These are phyloP conservation scores for Dactylella cylindrospora DNA, from an alignment of 2,329 filamentous ascomycete species.

Conservation along the genomic window DNA sequence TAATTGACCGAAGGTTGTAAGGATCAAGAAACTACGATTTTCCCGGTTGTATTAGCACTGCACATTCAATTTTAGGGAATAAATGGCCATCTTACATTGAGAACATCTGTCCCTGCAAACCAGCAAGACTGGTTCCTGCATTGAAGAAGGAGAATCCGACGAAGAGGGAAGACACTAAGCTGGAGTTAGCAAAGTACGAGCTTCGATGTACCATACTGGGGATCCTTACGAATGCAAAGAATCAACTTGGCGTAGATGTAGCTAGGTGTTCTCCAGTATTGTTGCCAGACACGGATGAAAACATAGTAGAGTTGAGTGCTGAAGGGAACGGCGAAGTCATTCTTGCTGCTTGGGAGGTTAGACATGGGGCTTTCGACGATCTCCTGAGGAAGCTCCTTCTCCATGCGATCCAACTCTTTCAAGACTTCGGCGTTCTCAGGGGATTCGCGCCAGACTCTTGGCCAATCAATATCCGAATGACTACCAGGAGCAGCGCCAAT, in stretches of 20 bases:
- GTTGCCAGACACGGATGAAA: conserved; percentile 75
- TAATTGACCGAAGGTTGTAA: conserved; percentile 78
- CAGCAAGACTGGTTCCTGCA: conserved; percentile 70
- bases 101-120: conserved; percentile 84
- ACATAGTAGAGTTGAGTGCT: conserved; percentile 67
- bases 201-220: too few relatives aligned
- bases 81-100: conserved; percentile 63
- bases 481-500: conserved; percentile 64
- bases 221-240: conserved; percentile 65
- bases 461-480: conserved; percentile 54
- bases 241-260: conserved; percentile 83
- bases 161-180: conserved; percentile 61
- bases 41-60: too few relatives aligned
- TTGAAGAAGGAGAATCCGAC: conserved; percentile 80
- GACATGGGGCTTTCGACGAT: conserved; percentile 34
- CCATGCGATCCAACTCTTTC: conserved; percentile 55
- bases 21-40: conserved; percentile 65
- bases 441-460: conserved; percentile 56
- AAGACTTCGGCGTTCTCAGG: conserved; percentile 55
- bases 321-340: conserved; percentile 81
- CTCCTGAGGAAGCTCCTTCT: conserved; percentile 46
- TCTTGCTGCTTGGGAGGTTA: conserved; percentile 61
- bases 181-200: background rate
- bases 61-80: background rate
- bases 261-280: conserved; percentile 86